Evolutionary conservation across 768 basidiomycete genomes (phyloP).

Genomic region (Collybiopsis luxurians): DNA sequence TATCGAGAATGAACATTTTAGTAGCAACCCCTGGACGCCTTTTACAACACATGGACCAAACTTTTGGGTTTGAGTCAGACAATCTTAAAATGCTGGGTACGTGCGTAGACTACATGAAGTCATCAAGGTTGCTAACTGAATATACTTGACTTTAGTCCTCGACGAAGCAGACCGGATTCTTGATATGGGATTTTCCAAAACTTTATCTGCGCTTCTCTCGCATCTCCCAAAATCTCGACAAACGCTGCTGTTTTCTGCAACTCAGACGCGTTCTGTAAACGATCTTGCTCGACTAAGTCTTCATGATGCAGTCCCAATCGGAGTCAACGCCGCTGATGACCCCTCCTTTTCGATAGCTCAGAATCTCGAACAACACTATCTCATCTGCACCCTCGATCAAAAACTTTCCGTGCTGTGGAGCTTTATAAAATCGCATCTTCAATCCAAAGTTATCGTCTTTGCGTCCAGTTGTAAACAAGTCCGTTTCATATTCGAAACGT

Average conservation of each 20-base stretch:
- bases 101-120: conserved; percentile 24
- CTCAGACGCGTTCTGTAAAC: conserved; percentile 85
- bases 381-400: conserved; percentile 75
- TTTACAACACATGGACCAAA: conserved; percentile 98
- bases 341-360: conserved; percentile 58
- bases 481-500: conserved; percentile 93
- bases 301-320: conserved; percentile 74
- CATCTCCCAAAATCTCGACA: conserved; percentile 92
- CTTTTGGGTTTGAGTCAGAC: conserved; percentile 88
- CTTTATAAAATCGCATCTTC: conserved; percentile 92
- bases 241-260: conserved; percentile 95
- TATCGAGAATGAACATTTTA: conserved; percentile 96
- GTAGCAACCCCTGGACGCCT: conserved; percentile 95
- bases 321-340: conserved; percentile 49
- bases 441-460: conserved; percentile 90
- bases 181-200: conserved; percentile 93
- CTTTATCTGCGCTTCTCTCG: conserved; percentile 85
- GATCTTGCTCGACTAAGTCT: conserved; percentile 91
- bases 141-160: conserved; percentile 53
- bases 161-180: conserved; percentile 97
- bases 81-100: conserved; percentile 88
- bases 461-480: conserved; percentile 96
- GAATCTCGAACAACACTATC: conserved; percentile 86
- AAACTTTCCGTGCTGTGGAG: conserved; percentile 93
- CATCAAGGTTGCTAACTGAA: conserved; percentile 2